Base-by-base conservation (phyloP, 2,329 filamentous ascomycete genomes). In the Penicillium freii region DNA sequence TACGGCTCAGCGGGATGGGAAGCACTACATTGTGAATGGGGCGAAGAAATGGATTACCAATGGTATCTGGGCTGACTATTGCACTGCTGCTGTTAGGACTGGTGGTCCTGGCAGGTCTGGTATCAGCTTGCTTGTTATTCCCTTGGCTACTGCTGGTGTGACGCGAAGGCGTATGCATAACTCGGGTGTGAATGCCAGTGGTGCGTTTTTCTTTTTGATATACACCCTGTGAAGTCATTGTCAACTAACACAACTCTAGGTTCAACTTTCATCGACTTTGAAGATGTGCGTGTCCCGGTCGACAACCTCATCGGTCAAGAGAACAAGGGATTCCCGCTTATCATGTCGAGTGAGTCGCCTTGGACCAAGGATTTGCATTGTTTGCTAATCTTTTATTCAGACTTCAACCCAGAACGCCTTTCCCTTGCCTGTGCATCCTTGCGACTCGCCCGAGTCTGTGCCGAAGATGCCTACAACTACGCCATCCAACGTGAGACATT, bases 341-440 rank as follows among this genome's bases (percentile, higher is more conserved):
- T 89, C 67, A 89, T 89, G 87, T 87, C 84, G 39, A 90, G 81
- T 73, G 66, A 61, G 67, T 63, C 10, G 17, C 7, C 7, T 27
- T 31, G 31, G 31, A 33, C 44, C 13, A 40, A 1, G 11, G 9
- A 19, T 34, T 13, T 40, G 40, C 17, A 17, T 27, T 1, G 0
- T 13, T 4, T 25, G 2, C 44, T 59, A 17, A 61, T 34, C 0
- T 5, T 6, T 9, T 2, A 13, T 33, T 40, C 60, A 71, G 78
- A 91, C 74, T 91, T 91, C 80, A 91, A 91, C 73, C 87, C 90
- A 69, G 88, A 92, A 70, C 82, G 88, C 0, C 78, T 91, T 5
- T 80, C 80, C 7, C 87, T 91, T 56, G 81, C 85, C 2, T 84
- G 89, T 42, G 81, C 83, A 1, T 82, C 83, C 1, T 86, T 87